Evolutionary conservation across 495 filamentous ascomycete species (phyloP).

Genomic region (Talaromyces proteolyticus): DNA sequence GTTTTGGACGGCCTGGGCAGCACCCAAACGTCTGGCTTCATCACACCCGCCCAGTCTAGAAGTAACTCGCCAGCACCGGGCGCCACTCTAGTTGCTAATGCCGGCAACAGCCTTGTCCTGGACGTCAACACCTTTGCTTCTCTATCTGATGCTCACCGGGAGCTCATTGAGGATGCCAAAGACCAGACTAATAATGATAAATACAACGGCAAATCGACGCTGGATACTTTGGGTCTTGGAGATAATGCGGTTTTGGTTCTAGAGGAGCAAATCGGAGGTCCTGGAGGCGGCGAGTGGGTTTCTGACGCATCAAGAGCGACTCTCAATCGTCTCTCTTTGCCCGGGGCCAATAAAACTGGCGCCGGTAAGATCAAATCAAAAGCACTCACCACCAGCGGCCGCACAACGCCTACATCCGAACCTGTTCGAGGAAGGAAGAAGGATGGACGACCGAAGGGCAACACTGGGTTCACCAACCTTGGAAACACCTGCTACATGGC

Average conservation of each 20-base stretch:
- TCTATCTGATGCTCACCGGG: slow-evolving; percentile 64
- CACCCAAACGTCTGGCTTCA: slow-evolving; percentile 36
- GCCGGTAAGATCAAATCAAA: slow-evolving; percentile 28
- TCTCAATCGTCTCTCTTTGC: slow-evolving; percentile 33
- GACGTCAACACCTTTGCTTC: slow-evolving; percentile 65
- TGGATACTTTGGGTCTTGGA: slow-evolving; percentile 59
- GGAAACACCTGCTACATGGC: slow-evolving; percentile 99
- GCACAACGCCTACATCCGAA: slow-evolving; percentile 55
- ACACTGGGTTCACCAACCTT: slow-evolving; percentile 78
- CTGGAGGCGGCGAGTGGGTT: slow-evolving; percentile 54
- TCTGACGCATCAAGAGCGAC: slow-evolving; percentile 47
- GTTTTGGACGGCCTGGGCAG: slow-evolving; percentile 48
- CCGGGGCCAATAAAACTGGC: slow-evolving; percentile 30
- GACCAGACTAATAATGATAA: slow-evolving; percentile 72
- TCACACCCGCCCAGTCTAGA: slow-evolving; percentile 55
- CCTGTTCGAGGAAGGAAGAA: slow-evolving; percentile 59
- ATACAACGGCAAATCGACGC: slow-evolving; percentile 65
- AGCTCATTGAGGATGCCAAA: slow-evolving; percentile 55
- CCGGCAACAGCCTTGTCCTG: slow-evolving; percentile 62
- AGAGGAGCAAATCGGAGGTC: slow-evolving; percentile 62
- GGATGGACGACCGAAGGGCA: slow-evolving; percentile 61
- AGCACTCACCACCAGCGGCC: slow-evolving; percentile 44
- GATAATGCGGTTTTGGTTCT: slow-evolving; percentile 67
- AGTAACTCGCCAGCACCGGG: slow-evolving; percentile 43
- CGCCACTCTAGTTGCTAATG: slow-evolving; percentile 35